Conservation (phyloP, 2,329 filamentous ascomycete genomes). For the Verticillium longisporum region DNA sequence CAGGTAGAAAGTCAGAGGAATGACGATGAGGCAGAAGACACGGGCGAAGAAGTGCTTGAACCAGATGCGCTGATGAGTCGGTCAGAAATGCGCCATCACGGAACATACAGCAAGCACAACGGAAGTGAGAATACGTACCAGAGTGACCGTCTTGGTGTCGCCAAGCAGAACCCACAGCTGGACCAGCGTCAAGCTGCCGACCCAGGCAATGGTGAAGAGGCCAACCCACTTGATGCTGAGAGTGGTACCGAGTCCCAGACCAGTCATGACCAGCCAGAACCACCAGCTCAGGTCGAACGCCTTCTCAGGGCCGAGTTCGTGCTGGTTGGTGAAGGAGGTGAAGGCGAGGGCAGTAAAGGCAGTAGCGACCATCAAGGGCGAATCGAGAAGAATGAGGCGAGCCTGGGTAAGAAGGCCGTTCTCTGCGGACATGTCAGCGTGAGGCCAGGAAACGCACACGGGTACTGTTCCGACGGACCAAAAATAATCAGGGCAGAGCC, state of each 20-base stretch:
- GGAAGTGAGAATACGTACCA: conserved; percentile 40
- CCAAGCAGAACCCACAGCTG: conserved; percentile 95
- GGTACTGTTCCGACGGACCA: conserved; percentile 44
- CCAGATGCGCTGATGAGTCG: conserved; percentile 57
- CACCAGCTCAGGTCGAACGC: conserved; percentile 91
- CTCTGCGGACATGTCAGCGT: conserved; percentile 45
- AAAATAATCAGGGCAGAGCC: conserved; percentile 87
- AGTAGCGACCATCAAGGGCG: conserved; percentile 87
- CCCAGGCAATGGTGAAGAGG: conserved; percentile 97
- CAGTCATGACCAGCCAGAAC: conserved; percentile 91
- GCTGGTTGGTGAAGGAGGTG: conserved; percentile 91
- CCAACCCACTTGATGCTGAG: conserved; percentile 98
- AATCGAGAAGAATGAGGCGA: conserved; percentile 91
- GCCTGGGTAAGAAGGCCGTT: conserved; percentile 95
- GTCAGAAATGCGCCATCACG: conserved; percentile 9
- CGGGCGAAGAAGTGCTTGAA: conserved; percentile 92
- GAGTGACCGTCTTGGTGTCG: conserved; percentile 77
- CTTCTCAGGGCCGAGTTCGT: conserved; percentile 82
- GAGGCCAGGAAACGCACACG: neutral
- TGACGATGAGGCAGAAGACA: conserved; percentile 82
- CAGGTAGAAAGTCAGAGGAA: conserved; percentile 87
- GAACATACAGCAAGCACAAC: neutral
- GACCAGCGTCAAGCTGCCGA: conserved; percentile 80
- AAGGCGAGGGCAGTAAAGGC: conserved; percentile 87
- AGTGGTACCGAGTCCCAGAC: conserved; percentile 81